phyloP scores from a whole-genome alignment of 441 rosid species.

The Jatropha multifida region DNA sequence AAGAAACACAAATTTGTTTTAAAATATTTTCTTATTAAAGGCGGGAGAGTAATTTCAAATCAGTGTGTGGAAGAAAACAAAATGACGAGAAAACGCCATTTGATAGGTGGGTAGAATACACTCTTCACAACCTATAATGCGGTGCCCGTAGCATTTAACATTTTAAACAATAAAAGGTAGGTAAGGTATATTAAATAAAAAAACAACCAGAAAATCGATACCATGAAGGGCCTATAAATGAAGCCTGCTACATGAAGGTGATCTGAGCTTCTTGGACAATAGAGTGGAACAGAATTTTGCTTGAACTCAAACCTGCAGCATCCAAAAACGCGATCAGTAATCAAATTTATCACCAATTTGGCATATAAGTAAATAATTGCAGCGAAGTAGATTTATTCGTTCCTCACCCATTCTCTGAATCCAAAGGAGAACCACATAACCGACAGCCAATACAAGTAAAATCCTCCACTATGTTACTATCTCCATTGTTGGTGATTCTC shows the following conservation, averaged over 20 bases:
- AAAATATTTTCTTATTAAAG: neutral
- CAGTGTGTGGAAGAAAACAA: neutral
- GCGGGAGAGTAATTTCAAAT: neutral
- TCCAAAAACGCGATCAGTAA: constrained; percentile 11
- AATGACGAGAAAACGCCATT: neutral
- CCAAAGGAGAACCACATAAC: constrained; percentile 48
- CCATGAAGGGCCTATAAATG: constrained; percentile 58
- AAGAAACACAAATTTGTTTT: neutral
- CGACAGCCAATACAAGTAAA: constrained; percentile 52
- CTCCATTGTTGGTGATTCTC: constrained; percentile 31
- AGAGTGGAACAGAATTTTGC: constrained; percentile 33
- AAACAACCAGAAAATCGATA: constrained; percentile 22
- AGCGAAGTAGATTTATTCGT: constrained; percentile 12
- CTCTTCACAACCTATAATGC: neutral
- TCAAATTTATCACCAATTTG: constrained; percentile 1
- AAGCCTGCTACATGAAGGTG: constrained; percentile 40
- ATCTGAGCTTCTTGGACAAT: constrained; percentile 47
- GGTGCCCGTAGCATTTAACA: neutral
- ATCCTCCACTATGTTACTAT: constrained; percentile 39
- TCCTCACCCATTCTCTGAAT: constrained; percentile 32
- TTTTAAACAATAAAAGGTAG: neutral
- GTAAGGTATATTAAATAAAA: no score
- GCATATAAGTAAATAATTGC: constrained; percentile 10
- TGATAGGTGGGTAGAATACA: neutral
- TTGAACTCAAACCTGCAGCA: constrained; percentile 31